phyloP scores from a whole-genome alignment of 192 early-diverging fungal genomes.

The Gigaspora rosea region DNA sequence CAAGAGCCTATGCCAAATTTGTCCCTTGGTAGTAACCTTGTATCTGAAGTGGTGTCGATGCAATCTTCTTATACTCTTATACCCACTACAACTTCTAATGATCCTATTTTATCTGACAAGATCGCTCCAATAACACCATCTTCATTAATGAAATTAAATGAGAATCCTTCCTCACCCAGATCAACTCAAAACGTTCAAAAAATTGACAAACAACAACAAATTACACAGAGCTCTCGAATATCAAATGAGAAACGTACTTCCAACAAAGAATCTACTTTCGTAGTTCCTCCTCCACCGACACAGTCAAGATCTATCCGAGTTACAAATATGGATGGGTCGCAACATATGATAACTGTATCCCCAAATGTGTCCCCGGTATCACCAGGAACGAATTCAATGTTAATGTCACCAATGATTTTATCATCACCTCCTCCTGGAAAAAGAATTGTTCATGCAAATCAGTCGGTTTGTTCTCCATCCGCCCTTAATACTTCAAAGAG shows the following conservation, averaged over 20 bases:
- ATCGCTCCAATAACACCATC: conserved; percentile 67
- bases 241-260: too few relatives aligned
- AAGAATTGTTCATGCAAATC: conserved; percentile 26
- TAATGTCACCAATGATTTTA: not conserved
- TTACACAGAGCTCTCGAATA: not conserved
- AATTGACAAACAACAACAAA: conserved; percentile 1
- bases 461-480: conserved; percentile 35
- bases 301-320: not conserved
- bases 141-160: conserved; percentile 63
- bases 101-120: not conserved
- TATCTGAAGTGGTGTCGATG: not conserved
- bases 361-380: not conserved
- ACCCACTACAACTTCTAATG: not conserved
- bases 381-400: not conserved
- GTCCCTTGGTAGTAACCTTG: conserved; percentile 21
- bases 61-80: not conserved
- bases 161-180: conserved; percentile 29
- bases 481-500: conserved; percentile 33
- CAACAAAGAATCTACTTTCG: not conserved
- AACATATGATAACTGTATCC: not conserved
- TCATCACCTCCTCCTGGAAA: not conserved
- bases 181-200: conserved; percentile 34
- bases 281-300: not conserved
- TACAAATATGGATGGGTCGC: not conserved
- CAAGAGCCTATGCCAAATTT: conserved; percentile 26